A percentile compares a stretch with the other conserved stretches of the same genome.
Conservation (phyloP, 441 rosid genomes). For the Corymbia calophylla region DNA sequence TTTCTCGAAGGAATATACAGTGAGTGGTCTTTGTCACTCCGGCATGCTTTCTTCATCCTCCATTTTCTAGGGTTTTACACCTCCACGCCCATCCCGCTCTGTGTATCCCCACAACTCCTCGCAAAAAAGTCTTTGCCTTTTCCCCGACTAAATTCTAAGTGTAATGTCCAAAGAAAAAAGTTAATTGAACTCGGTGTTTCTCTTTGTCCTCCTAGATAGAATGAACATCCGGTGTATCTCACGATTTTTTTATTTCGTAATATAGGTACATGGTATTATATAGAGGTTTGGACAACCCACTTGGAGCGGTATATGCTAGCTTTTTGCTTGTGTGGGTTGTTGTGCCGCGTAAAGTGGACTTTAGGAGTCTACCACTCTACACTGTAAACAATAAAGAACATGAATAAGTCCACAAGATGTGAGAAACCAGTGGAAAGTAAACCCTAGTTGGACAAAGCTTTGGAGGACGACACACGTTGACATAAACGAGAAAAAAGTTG, state of each 20-base stretch:
- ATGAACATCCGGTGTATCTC: not conserved
- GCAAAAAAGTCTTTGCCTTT: not conserved
- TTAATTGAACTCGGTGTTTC: not conserved
- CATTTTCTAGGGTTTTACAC: constrained; percentile 45
- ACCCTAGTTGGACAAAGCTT: not conserved
- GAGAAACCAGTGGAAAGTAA: not conserved
- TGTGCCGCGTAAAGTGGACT: not conserved
- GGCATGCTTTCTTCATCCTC: constrained; percentile 31
- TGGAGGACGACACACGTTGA: not conserved
- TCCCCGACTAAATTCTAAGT: not conserved
- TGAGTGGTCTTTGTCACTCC: constrained; percentile 42
- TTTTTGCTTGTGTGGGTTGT: not conserved
- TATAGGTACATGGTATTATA: not conserved
- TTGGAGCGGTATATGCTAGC: not conserved
- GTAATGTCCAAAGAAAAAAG: not conserved
- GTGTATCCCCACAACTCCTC: not conserved
- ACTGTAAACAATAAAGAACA: not conserved
- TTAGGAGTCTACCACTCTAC: not conserved
- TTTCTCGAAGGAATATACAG: constrained; percentile 69
- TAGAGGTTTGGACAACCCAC: not conserved
- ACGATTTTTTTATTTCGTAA: not conserved
- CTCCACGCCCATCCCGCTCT: not conserved
- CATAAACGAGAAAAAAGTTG: not conserved
- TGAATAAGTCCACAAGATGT: not conserved
- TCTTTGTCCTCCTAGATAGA: not conserved